Evolutionary conservation across 1,284 basidiomycete species (phyloP).

Genomic region (Boletellus deceptivus): DNA sequence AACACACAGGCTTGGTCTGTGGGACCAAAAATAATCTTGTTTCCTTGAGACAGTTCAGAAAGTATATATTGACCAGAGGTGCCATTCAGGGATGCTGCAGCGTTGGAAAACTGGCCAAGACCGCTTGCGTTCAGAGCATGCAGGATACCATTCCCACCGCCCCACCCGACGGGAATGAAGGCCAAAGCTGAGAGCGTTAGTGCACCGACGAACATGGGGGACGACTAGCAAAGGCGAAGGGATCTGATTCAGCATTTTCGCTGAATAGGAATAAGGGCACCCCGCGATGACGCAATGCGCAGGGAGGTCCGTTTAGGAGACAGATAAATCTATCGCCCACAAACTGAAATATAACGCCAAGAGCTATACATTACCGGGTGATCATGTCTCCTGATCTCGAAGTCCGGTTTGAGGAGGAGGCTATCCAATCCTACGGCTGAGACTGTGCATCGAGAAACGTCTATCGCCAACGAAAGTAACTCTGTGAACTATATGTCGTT

Average conservation of each 20-base stretch:
- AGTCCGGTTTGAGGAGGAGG: no score
- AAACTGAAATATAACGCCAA: no score
- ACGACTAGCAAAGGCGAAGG: neutral
- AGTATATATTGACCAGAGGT: constrained; percentile 48
- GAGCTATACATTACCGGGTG: no score
- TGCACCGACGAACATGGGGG: constrained; percentile 19
- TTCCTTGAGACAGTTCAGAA: constrained; percentile 36
- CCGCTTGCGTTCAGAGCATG: constrained; percentile 35
- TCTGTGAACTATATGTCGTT: no score
- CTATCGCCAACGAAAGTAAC: no score
- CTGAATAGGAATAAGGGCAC: neutral
- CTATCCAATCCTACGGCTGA: no score
- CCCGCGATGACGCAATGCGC: constrained; percentile 32
- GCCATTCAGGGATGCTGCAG: constrained; percentile 39
- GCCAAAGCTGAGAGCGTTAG: constrained; percentile 10
- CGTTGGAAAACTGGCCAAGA: constrained; percentile 39
- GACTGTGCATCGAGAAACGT: no score
- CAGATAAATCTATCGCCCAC: no score
- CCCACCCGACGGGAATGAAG: constrained; percentile 22
- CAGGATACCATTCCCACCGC: constrained; percentile 32
- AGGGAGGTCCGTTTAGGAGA: constrained; percentile 11
- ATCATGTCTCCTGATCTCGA: no score
- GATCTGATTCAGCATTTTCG: neutral
- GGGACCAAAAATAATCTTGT: constrained; percentile 50
- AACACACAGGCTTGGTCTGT: constrained; percentile 46